Percentiles rank a stretch among this genome's conserved stretches.
Evolutionary conservation across 352 stramenopile genomes (phyloP).

Genomic region (Phytophthora hybrid): DNA sequence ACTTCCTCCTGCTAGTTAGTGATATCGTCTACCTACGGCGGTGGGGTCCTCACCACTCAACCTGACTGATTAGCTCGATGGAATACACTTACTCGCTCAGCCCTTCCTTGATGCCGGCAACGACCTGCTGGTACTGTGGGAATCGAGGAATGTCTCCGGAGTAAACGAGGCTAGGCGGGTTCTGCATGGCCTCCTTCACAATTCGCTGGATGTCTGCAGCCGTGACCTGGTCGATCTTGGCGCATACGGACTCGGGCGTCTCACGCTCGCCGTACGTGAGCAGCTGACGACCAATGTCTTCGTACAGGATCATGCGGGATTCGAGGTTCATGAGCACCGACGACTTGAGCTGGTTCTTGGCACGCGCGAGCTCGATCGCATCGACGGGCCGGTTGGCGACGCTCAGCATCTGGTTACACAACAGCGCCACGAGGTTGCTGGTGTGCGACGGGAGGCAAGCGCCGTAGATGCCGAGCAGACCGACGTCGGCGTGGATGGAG

Average conservation of each 20-base stretch:
- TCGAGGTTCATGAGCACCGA: constrained; percentile 99
- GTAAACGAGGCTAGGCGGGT: constrained; percentile 86
- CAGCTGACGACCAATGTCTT: constrained; percentile 99
- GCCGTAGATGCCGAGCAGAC: constrained; percentile 96
- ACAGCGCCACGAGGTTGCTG: constrained; percentile 92
- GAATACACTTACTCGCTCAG: constrained; percentile 44
- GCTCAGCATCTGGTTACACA: constrained; percentile 94
- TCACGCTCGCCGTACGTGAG: constrained; percentile 96
- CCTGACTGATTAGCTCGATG: constrained; percentile 15
- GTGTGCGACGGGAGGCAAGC: constrained; percentile 84
- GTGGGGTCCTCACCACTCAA: background rate
- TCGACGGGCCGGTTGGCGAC: constrained; percentile 85
- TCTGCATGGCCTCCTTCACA: constrained; percentile 76
- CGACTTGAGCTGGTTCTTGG: constrained; percentile 99
- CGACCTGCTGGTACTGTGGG: constrained; percentile 86
- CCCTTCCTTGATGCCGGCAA: constrained; percentile 78
- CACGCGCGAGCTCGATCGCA: constrained; percentile 92
- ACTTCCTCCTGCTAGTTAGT: constrained; percentile 4
- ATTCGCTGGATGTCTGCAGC: constrained; percentile 88
- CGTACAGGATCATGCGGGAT: constrained; percentile 97
- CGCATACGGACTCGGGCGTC: constrained; percentile 84
- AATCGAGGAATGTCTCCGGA: constrained; percentile 84
- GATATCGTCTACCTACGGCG: constrained; percentile 1
- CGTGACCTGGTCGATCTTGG: constrained; percentile 91
- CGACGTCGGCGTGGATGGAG: constrained; percentile 95